Evolutionary conservation across 2,329 filamentous ascomycete species (phyloP).

Genomic region (Fusarium humuli): DNA sequence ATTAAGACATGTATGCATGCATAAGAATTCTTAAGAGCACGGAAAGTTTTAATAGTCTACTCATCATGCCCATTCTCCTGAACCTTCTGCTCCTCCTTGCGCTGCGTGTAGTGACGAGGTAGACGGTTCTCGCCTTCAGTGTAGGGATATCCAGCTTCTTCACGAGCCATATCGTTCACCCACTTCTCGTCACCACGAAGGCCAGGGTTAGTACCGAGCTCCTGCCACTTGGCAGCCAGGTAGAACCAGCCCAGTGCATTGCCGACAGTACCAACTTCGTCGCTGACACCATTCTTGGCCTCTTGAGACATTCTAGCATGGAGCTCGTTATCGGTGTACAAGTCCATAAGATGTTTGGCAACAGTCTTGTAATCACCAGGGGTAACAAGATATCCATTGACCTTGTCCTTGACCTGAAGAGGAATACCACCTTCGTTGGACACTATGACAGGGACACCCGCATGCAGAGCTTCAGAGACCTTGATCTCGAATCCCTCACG

Average conservation of each 20-base stretch:
- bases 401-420: constrained; percentile 77
- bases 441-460: constrained; percentile 81
- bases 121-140: constrained; percentile 69
- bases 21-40: background rate
- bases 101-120: constrained; percentile 54
- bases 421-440: constrained; percentile 83
- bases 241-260: constrained; percentile 83
- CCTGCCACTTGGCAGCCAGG: constrained; percentile 74
- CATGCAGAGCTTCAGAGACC: constrained; percentile 84
- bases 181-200: constrained; percentile 67
- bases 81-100: constrained; percentile 23
- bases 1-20: background rate
- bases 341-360: constrained; percentile 71
- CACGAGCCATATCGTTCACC: constrained; percentile 57
- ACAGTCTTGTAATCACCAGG: constrained; percentile 77
- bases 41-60: background rate
- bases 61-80: constrained; percentile 22
- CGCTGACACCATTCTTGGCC: constrained; percentile 75
- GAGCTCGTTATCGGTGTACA: constrained; percentile 74
- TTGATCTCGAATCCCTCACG: constrained; percentile 89
- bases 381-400: constrained; percentile 80
- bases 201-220: constrained; percentile 60
- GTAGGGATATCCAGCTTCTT: constrained; percentile 70
- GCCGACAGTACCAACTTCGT: constrained; percentile 84
- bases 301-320: constrained; percentile 75